Conservation (phyloP, 1,284 basidiomycete species). For the Apiotrichum siamense region DNA sequence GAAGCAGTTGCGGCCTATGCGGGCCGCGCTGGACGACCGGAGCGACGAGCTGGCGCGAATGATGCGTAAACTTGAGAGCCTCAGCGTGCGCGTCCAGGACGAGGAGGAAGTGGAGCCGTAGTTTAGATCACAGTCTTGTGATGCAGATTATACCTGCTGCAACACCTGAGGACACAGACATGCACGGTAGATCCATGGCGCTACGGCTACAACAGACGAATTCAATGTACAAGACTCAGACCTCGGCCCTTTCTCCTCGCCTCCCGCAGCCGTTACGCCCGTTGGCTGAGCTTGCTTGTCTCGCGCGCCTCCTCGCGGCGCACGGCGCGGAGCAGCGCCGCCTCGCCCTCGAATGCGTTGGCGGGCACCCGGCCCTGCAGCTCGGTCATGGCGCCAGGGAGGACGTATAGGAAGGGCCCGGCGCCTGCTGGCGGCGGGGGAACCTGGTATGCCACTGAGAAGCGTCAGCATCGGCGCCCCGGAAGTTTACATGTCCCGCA, state of each 20-base stretch:
- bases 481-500: too few relatives aligned
- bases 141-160: too few relatives aligned
- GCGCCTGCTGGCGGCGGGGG: conserved; percentile 37
- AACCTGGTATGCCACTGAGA: conserved; percentile 44
- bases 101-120: conserved; percentile 3
- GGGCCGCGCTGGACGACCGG: conserved; percentile 19
- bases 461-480: neutral
- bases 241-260: too few relatives aligned
- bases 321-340: conserved; percentile 1
- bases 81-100: conserved; percentile 31
- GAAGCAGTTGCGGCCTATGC: conserved; percentile 32
- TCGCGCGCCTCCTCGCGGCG: neutral
- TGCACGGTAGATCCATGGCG: too few relatives aligned
- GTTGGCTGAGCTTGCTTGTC: neutral
- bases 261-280: too few relatives aligned
- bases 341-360: conserved; percentile 48
- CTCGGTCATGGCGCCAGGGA: conserved; percentile 45
- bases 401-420: conserved; percentile 42
- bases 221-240: too few relatives aligned
- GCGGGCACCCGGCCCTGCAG: conserved; percentile 46
- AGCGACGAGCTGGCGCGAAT: conserved; percentile 33
- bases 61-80: conserved; percentile 31
- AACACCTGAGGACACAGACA: too few relatives aligned
- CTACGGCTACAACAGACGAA: too few relatives aligned
- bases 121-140: neutral